phyloP scores from a whole-genome alignment of 2,329 filamentous ascomycete species.

The Verticillium albo-atrum region DNA sequence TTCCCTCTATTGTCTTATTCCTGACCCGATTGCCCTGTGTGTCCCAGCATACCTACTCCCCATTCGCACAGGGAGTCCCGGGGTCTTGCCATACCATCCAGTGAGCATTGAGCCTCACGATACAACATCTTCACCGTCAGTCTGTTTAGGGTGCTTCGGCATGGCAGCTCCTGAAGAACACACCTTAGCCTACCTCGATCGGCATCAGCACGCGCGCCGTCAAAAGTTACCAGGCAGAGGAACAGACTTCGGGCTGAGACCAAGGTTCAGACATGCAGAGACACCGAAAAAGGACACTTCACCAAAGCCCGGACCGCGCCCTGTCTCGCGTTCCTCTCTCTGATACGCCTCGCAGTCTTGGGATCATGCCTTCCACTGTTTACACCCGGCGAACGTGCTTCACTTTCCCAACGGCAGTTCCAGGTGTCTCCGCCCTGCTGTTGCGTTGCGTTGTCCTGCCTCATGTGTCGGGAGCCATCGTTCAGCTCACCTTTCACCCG shows the following conservation, averaged over 20 bases:
- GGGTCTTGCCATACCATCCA: no score
- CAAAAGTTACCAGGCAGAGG: not conserved
- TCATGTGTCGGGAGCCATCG: not conserved
- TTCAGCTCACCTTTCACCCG: not conserved
- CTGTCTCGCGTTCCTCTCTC: not conserved
- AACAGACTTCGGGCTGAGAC: not conserved
- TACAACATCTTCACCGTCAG: no score
- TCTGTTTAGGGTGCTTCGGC: no score
- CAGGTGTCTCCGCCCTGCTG: not conserved
- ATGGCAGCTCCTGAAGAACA: no score
- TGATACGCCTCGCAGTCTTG: not conserved
- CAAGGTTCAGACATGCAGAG: not conserved
- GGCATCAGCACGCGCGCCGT: not conserved
- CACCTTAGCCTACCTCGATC: not conserved
- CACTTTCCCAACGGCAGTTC: not conserved
- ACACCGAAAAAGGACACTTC: not conserved
- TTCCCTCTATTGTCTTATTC: no score
- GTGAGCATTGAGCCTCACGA: no score
- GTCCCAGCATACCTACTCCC: no score
- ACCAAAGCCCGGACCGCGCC: not conserved
- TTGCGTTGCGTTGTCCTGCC: not conserved
- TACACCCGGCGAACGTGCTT: not conserved
- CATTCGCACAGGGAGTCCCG: no score
- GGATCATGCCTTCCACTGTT: not conserved
- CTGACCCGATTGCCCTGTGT: no score